A percentile compares a stretch with the other conserved stretches of the same genome.
phyloP scores from a whole-genome alignment of 2,329 filamentous ascomycete genomes.

The Sclerotinia subarctica region DNA sequence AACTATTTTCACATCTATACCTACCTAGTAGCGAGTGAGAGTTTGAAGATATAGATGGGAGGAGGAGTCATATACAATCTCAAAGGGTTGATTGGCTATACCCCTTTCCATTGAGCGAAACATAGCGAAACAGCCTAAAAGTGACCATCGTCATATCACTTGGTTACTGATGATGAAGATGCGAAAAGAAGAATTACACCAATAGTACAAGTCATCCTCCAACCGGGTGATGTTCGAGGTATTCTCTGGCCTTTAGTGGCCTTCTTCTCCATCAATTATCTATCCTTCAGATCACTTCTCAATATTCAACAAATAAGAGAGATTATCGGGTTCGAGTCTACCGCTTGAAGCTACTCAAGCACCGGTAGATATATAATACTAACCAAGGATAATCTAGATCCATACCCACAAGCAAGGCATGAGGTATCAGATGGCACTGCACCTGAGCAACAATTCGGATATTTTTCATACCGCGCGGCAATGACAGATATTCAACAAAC shows the following conservation, averaged over 20 bases:
- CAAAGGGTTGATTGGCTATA: background rate
- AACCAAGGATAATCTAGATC: background rate
- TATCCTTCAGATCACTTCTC: background rate
- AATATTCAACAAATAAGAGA: background rate
- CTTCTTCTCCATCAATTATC: background rate
- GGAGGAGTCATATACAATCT: background rate
- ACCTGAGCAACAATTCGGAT: background rate
- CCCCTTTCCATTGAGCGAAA: background rate
- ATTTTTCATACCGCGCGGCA: conserved; percentile 1
- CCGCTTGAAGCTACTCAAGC: background rate
- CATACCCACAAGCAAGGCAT: background rate
- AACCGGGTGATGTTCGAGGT: background rate
- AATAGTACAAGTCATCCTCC: background rate
- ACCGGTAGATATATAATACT: background rate
- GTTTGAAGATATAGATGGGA: background rate
- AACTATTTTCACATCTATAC: background rate
- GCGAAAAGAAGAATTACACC: background rate
- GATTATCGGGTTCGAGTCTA: no score
- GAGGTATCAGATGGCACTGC: background rate
- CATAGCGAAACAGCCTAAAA: background rate
- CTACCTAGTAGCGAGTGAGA: no score
- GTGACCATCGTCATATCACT: background rate
- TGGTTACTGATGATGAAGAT: background rate
- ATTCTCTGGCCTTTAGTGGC: background rate
- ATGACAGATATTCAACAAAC: background rate